Percentiles rank a stretch among this genome's conserved stretches.
Conservation (phyloP, 2,329 filamentous ascomycete species). For the Ophiognomonia clavigignenti-juglandacearum region DNA sequence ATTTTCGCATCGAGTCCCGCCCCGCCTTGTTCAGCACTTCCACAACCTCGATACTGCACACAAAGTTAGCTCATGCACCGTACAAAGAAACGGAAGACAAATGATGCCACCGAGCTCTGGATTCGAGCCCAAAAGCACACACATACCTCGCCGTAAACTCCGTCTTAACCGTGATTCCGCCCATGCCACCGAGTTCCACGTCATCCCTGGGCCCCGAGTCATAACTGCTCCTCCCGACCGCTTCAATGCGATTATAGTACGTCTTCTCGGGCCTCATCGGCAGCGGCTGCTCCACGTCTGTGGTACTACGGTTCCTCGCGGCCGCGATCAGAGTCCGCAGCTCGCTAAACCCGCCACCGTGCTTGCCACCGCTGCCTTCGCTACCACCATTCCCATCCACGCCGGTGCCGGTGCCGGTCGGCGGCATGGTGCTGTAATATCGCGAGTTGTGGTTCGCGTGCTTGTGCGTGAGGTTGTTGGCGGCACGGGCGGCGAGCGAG, state of each 20-base stretch:
- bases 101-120: no score
- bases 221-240: not conserved
- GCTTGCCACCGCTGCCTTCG: no score
- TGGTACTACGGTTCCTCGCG: not conserved
- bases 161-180: slow-evolving; percentile 1
- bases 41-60: not conserved
- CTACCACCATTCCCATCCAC: no score
- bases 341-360: not conserved
- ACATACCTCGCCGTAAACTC: slow-evolving; percentile 5
- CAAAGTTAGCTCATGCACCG: not conserved
- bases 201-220: slow-evolving; percentile 2
- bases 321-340: not conserved
- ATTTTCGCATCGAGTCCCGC: no score
- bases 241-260: slow-evolving; percentile 3
- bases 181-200: slow-evolving; percentile 3
- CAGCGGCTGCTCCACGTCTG: not conserved
- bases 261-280: not conserved
- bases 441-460: no score
- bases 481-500: not conserved
- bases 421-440: not conserved
- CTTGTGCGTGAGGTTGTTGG: no score
- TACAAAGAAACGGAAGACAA: no score
- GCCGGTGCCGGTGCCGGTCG: no score
- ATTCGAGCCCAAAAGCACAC: not conserved
- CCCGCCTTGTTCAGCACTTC: not conserved